Evolutionary conservation across 1,284 basidiomycete species (phyloP).

Genomic region (Sporisorium sorghi): DNA sequence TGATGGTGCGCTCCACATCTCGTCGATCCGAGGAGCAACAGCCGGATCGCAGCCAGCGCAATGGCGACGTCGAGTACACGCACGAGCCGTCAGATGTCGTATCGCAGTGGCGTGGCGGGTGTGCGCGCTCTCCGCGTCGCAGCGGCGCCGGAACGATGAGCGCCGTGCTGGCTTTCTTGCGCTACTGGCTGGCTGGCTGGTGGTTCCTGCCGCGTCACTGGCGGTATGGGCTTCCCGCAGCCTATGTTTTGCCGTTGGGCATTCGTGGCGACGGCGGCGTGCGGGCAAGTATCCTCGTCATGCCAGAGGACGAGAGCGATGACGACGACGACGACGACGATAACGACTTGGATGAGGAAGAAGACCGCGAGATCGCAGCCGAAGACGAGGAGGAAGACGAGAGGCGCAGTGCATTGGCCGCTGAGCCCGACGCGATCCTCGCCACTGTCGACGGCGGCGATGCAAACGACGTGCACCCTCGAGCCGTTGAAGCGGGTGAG

Average conservation of each 20-base stretch:
- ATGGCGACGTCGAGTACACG: constrained; percentile 16
- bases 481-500: constrained; percentile 5
- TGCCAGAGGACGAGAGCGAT: constrained; percentile 53
- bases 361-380: constrained; percentile 40
- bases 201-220: constrained; percentile 54
- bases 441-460: neutral
- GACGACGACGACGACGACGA: constrained; percentile 39
- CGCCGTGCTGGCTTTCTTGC: constrained; percentile 44
- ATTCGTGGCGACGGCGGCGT: constrained; percentile 60
- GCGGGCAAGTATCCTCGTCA: constrained; percentile 54
- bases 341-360: constrained; percentile 28
- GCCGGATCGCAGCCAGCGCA: too few species aligned
- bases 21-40: constrained; percentile 23
- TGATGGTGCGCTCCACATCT: constrained; percentile 1
- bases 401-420: constrained; percentile 10
- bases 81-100: constrained; percentile 20
- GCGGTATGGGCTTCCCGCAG: constrained; percentile 49
- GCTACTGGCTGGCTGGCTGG: constrained; percentile 53
- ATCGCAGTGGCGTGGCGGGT: constrained; percentile 42
- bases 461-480: neutral
- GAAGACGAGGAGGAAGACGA: constrained; percentile 41
- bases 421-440: constrained; percentile 15
- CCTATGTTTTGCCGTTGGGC: constrained; percentile 58
- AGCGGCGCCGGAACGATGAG: constrained; percentile 35
- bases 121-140: constrained; percentile 25